Conservation (phyloP, 345 rosid genomes). For the Toxicodendron radicans region DNA sequence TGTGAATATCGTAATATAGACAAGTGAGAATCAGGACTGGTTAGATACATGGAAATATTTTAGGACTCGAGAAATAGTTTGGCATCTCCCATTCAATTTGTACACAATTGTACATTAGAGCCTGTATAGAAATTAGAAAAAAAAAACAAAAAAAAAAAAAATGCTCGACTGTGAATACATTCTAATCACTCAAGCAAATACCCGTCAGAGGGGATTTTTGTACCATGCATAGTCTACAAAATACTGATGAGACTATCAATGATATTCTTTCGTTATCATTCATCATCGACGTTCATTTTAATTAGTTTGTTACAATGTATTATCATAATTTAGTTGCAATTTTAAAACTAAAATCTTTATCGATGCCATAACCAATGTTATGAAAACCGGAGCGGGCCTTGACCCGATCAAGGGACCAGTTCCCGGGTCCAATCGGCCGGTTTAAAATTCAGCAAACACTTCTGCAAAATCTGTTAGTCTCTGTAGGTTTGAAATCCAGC, state of each 20-base stretch:
- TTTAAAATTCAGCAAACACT: too few species aligned
- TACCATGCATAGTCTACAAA: slow-evolving; percentile 1
- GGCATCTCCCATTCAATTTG: slow-evolving; percentile 23
- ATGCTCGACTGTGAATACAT: neutral
- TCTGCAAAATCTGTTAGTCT: too few species aligned
- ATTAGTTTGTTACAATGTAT: too few species aligned
- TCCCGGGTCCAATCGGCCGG: too few species aligned
- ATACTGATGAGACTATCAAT: neutral
- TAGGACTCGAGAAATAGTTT: slow-evolving; percentile 12
- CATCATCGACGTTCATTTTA: too few species aligned
- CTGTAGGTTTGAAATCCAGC: too few species aligned
- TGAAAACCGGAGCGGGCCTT: too few species aligned
- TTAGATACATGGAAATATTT: slow-evolving; percentile 4
- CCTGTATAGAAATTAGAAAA: slow-evolving; percentile 29
- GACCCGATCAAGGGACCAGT: too few species aligned
- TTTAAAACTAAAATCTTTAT: too few species aligned
- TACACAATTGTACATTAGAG: slow-evolving; percentile 29
- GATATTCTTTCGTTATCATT: slow-evolving; percentile 19
- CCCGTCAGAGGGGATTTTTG: slow-evolving; percentile 24
- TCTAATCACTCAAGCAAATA: neutral
- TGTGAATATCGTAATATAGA: neutral
- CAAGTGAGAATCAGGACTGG: slow-evolving; percentile 5
- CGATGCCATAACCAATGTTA: too few species aligned
- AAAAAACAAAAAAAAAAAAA: slow-evolving; percentile 6
- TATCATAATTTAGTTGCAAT: too few species aligned